Conservation (phyloP, 139 green algal species). For the Picochlorum sp. region DNA sequence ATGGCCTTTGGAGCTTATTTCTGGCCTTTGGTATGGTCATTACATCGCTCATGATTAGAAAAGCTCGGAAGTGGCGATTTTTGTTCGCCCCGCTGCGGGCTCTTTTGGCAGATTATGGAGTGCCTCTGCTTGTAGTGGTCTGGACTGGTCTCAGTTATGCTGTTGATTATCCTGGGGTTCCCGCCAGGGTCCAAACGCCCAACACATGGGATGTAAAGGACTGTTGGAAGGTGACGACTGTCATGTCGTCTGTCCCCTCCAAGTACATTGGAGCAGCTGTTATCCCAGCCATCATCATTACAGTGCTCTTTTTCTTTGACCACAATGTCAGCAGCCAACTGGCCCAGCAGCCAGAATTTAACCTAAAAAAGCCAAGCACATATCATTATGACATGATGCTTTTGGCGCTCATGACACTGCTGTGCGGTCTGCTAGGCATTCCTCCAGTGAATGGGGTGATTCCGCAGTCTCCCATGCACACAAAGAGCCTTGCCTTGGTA, state of each 20-base stretch:
- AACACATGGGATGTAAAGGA: conserved; percentile 55
- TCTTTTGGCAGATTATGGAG: conserved; percentile 79
- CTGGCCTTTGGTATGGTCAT: conserved; percentile 48
- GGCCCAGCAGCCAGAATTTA: conserved; percentile 64
- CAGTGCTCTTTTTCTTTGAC: conserved; percentile 86
- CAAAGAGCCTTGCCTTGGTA: conserved; percentile 39
- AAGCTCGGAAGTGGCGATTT: conserved; percentile 60
- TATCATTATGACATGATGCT: conserved; percentile 77
- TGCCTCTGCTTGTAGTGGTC: conserved; percentile 53
- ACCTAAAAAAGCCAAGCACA: conserved; percentile 49
- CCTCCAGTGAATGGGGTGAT: conserved; percentile 83
- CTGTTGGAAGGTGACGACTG: conserved; percentile 27
- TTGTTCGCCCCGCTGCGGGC: conserved; percentile 23
- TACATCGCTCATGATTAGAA: conserved; percentile 28
- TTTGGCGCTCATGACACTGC: conserved; percentile 50
- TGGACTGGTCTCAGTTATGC: conserved; percentile 59
- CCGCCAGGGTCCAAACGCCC: conserved; percentile 43
- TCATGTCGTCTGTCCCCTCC: conserved; percentile 27
- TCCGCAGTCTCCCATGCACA: conserved; percentile 81
- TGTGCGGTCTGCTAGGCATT: conserved; percentile 67
- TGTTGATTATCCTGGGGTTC: conserved; percentile 38
- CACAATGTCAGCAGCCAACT: conserved; percentile 71
- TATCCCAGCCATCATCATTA: conserved; percentile 71
- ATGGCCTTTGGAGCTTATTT: conserved; percentile 71
- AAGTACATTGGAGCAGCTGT: conserved; percentile 58